Base-by-base conservation (phyloP, 2,329 filamentous ascomycete genomes). In the Bipolaris oryzae region DNA sequence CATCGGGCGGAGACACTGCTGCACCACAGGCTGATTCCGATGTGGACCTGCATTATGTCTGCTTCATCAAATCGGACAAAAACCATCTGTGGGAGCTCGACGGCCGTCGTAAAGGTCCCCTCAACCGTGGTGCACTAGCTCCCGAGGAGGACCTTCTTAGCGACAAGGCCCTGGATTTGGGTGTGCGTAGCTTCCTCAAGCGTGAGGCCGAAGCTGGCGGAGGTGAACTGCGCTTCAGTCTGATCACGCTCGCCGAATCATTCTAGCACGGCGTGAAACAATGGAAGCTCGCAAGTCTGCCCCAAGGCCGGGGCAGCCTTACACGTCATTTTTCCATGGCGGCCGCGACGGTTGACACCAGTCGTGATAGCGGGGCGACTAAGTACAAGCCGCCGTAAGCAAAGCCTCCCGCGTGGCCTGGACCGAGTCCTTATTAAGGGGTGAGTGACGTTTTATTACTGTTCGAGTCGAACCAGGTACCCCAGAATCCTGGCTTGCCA, bases 31-130 rank as follows among this genome's bases (percentile, higher is more conserved):
- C 92, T 7, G 84, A 87, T n/a, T 90, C 91, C 68, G 85, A 89
- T 65, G 83, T 96, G n/a, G 94, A 97, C 72, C 81, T 97, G 67
- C 95, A 99, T 80, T 98, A 96, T 74, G 94, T 98, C 44, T 95
- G 91, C 72, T 99, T 98, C 77, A 90, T 95, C 50, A 95, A 93
- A 80, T 85, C 83, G 2, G 78, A 78, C 49, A 87, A 90, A 74
- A 88, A 88, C 53, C 74, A 78, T 46, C 80, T 96, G 39, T 96
- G 90, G 87, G 92, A 96, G 78, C 76, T 96, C 68, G 91, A 96
- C 76, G 92, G 92, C 1, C 76, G 83, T 20, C 81, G 89, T 46
- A 89, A 88, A 66, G 91, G 91, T 0, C 91, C 91, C 0, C 76
- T 94, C 43, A 85, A 91, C 62, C 81, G 90, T 13, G 81, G 81